Evolutionary conservation across 1,139 yeast species (phyloP).

Genomic region (Lodderomyces beijingensis): DNA sequence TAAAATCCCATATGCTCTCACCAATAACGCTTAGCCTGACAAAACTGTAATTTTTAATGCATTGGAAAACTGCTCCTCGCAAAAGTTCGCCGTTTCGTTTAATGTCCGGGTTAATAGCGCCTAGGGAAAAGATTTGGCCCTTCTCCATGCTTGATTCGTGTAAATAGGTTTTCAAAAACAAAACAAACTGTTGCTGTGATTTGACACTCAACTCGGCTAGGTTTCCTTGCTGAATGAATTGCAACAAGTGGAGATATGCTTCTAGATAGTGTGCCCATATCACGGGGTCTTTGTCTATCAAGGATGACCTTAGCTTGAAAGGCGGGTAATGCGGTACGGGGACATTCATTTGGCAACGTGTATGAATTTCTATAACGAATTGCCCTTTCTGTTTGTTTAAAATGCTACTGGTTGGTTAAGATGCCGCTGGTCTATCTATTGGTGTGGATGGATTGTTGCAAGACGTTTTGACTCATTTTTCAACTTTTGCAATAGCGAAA

Average conservation of each 20-base stretch:
- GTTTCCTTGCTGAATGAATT: slow-evolving; percentile 37
- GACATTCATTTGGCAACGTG: too few species aligned
- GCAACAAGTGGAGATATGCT: slow-evolving; percentile 51
- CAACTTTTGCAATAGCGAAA: too few species aligned
- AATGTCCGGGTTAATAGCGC: slow-evolving; percentile 67
- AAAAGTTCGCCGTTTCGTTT: slow-evolving; percentile 45
- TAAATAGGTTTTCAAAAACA: slow-evolving; percentile 53
- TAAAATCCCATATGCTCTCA: slow-evolving; percentile 59
- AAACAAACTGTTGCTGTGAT: slow-evolving; percentile 55
- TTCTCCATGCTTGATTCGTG: slow-evolving; percentile 59
- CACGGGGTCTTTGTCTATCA: slow-evolving; percentile 77
- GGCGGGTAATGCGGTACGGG: slow-evolving; percentile 75
- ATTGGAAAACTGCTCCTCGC: slow-evolving; percentile 47
- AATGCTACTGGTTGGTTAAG: too few species aligned
- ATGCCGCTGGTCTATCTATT: too few species aligned
- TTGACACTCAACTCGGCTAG: slow-evolving; percentile 38
- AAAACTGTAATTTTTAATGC: slow-evolving; percentile 50
- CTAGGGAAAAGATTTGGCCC: slow-evolving; percentile 58
- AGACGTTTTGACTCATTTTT: too few species aligned
- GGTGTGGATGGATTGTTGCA: too few species aligned
- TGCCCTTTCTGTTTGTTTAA: too few species aligned
- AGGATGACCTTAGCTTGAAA: slow-evolving; percentile 63
- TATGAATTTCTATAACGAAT: too few species aligned
- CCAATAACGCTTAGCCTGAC: slow-evolving; percentile 54
- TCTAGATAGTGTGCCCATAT: slow-evolving; percentile 73